Evolutionary conservation across 176 grass and related monocot species (phyloP).

Genomic region (Chloris gayana): DNA sequence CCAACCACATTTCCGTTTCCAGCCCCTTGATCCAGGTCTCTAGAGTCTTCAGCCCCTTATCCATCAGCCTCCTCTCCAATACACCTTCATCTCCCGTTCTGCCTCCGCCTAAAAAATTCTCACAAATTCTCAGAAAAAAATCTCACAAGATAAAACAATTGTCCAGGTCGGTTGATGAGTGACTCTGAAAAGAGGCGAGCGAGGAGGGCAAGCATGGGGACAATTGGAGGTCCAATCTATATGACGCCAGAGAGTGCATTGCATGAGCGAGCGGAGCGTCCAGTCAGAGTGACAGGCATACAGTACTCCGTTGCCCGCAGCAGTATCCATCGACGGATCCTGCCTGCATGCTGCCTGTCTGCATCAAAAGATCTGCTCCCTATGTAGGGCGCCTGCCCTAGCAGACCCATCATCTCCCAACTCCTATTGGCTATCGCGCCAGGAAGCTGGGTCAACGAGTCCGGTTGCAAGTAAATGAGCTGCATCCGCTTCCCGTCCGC

Average conservation of each 20-base stretch:
- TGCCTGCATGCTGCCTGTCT: not conserved
- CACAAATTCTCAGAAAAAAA: too few relatives aligned
- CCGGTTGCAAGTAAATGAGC: not conserved
- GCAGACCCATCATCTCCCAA: not conserved
- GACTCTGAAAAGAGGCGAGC: too few relatives aligned
- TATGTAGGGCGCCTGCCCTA: slow-evolving; percentile 5
- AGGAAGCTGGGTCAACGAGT: not conserved
- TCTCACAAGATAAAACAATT: too few relatives aligned
- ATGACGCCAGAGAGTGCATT: slow-evolving; percentile 11
- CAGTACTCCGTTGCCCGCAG: not conserved
- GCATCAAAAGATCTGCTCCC: slow-evolving; percentile 42
- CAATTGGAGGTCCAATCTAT: slow-evolving; percentile 12
- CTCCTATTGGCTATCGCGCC: not conserved
- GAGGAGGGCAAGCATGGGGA: not conserved
- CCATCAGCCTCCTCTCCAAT: too few relatives aligned
- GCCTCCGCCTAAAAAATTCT: too few relatives aligned
- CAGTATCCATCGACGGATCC: slow-evolving; percentile 1
- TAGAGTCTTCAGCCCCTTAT: too few relatives aligned
- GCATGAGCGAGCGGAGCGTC: not conserved
- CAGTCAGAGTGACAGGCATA: not conserved
- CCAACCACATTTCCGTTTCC: too few relatives aligned
- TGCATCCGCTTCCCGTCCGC: not conserved
- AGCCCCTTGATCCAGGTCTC: too few relatives aligned
- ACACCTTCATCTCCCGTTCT: too few relatives aligned
- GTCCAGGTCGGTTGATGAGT: too few relatives aligned